phyloP scores from a whole-genome alignment of 352 stramenopile genomes.

The Globisporangium heterothallicum region DNA sequence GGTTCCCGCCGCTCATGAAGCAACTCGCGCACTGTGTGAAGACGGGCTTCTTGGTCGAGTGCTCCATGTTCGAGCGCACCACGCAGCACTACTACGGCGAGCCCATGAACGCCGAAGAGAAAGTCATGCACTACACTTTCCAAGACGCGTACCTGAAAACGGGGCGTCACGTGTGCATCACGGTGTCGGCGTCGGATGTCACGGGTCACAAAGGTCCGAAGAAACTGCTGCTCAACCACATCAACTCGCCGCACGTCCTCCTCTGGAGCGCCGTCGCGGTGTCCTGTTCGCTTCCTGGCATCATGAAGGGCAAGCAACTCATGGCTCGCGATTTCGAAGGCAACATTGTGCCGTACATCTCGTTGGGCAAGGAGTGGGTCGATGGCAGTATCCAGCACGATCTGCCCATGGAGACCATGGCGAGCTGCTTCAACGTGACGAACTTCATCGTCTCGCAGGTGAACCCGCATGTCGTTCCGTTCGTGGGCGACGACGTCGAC shows the following conservation, averaged over 20 bases:
- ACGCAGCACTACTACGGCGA: conserved; percentile 91
- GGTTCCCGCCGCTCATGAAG: conserved; percentile 76
- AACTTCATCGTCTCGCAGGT: conserved; percentile 90
- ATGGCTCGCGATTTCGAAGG: conserved; percentile 73
- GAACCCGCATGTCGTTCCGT: conserved; percentile 91
- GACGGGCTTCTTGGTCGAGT: conserved; percentile 85
- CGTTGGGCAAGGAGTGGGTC: conserved; percentile 90
- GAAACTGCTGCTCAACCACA: conserved; percentile 90
- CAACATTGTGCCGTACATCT: conserved; percentile 87
- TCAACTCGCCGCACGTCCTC: conserved; percentile 91
- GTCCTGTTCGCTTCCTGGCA: conserved; percentile 88
- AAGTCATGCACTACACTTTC: conserved; percentile 85
- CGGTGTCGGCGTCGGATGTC: conserved; percentile 86
- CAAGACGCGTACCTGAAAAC: conserved; percentile 92
- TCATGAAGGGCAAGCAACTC: conserved; percentile 89
- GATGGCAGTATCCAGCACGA: conserved; percentile 90
- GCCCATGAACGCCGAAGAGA: conserved; percentile 34
- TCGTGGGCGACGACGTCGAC: conserved; percentile 88
- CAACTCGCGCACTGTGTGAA: conserved; percentile 88
- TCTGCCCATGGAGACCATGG: conserved; percentile 92
- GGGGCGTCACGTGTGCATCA: conserved; percentile 92
- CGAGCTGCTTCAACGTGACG: conserved; percentile 91
- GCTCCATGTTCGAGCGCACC: conserved; percentile 67
- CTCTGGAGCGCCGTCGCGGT: conserved; percentile 88
- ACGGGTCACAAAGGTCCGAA: conserved; percentile 79